These are phyloP conservation scores for Globisporangium spiculum DNA, from an alignment of 352 stramenopile species.

Conservation along the genomic window DNA sequence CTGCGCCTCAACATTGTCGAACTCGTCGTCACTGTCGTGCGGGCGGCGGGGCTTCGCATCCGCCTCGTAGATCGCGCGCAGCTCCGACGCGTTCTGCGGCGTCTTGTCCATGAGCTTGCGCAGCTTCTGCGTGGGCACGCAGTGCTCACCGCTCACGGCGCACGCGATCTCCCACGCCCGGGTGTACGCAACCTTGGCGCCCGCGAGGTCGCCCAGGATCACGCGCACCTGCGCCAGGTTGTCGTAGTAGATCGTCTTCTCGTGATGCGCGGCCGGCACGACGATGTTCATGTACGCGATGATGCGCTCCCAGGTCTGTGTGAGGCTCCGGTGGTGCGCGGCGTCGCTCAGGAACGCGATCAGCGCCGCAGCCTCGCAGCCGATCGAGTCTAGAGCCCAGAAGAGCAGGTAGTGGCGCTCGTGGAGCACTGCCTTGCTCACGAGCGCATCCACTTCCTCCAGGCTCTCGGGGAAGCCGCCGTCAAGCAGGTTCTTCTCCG, in stretches of 20 bases:
- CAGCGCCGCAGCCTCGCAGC: conserved; percentile 46
- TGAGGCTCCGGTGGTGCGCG: conserved; percentile 33
- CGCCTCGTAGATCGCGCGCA: conserved; percentile 54
- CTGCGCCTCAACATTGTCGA: conserved; percentile 2
- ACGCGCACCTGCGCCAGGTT: conserved; percentile 75
- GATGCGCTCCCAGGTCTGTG: conserved; percentile 62
- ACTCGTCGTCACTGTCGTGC: conserved; percentile 26
- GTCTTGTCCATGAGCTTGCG: conserved; percentile 56
- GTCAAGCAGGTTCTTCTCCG: conserved; percentile 54
- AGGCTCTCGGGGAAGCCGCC: conserved; percentile 62
- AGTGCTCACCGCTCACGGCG: conserved; percentile 57
- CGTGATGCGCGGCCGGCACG: conserved; percentile 59
- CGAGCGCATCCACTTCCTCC: conserved; percentile 47
- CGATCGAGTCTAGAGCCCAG: conserved; percentile 70
- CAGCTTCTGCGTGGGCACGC: conserved; percentile 60
- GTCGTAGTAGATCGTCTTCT: conserved; percentile 87
- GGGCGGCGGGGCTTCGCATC: conserved; percentile 39
- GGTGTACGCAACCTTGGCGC: conserved; percentile 49
- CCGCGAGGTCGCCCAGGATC: conserved; percentile 49
- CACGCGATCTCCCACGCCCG: conserved; percentile 57
- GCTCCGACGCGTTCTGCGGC: conserved; percentile 53
- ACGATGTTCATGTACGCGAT: conserved; percentile 72
- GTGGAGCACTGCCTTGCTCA: conserved; percentile 51
- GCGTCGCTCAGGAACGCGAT: conserved; percentile 34
- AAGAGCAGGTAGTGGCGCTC: conserved; percentile 73